A percentile compares a stretch with the other conserved stretches of the same genome.
phyloP scores from a whole-genome alignment of 2,329 filamentous ascomycete genomes.

The Xylaria sp. region DNA sequence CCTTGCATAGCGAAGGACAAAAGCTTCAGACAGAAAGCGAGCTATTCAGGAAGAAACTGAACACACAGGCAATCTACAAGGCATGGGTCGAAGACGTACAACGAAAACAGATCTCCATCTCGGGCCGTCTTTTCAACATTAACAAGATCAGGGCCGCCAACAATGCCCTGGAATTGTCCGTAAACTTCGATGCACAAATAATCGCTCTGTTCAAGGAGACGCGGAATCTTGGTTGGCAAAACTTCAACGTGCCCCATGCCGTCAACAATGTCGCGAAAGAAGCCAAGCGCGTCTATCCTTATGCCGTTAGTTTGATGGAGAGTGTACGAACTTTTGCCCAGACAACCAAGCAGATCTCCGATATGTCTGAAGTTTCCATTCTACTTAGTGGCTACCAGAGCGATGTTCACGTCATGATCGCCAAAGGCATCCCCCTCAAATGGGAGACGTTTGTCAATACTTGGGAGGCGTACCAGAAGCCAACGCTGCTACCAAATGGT shows the following conservation, averaged over 20 bases:
- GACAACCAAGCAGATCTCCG: conserved; percentile 80
- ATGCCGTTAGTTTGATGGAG: conserved; percentile 97
- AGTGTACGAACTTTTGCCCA: conserved; percentile 93
- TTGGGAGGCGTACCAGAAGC: conserved; percentile 83
- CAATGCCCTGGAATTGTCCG: conserved; percentile 83
- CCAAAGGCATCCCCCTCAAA: conserved; percentile 85
- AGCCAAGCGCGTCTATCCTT: conserved; percentile 97
- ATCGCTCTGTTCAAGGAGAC: conserved; percentile 99
- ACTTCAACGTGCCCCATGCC: conserved; percentile 90
- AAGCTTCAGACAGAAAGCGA: conserved; percentile 91
- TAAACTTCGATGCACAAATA: conserved; percentile 97
- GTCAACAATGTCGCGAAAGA: conserved; percentile 97
- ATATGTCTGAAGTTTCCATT: conserved; percentile 86
- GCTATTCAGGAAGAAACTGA: conserved; percentile 93
- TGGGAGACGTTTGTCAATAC: conserved; percentile 99
- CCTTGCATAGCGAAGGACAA: conserved; percentile 90
- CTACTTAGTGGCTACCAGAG: conserved; percentile 91
- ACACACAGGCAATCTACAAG: conserved; percentile 92
- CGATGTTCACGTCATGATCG: conserved; percentile 81
- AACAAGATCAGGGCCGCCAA: conserved; percentile 87
- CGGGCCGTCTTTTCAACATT: conserved; percentile 90
- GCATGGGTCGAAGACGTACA: conserved; percentile 93
- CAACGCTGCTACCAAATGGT: conserved; percentile 60
- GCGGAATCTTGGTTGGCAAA: conserved; percentile 92
- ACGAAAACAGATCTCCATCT: conserved; percentile 86